Percentiles rank a stretch among this genome's conserved stretches.
Evolutionary conservation across 768 basidiomycete species (phyloP).

Genomic region (Trametes cubensis): DNA sequence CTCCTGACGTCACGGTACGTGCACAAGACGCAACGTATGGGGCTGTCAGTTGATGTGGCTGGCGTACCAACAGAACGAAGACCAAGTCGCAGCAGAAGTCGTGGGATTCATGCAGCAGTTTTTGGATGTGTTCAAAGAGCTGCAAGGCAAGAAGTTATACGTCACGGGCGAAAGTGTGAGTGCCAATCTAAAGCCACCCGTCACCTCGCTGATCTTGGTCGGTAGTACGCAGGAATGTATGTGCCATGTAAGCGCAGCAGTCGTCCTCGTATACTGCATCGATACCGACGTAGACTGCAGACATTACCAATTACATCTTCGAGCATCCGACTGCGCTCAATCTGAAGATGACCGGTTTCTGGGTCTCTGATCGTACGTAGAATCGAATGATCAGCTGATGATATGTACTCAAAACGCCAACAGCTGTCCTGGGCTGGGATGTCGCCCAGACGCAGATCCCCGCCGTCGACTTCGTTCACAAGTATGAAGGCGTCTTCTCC

Average conservation of each 20-base stretch:
- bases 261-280: background rate
- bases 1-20: slow-evolving; percentile 52
- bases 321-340: slow-evolving; percentile 54
- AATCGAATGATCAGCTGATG: no score
- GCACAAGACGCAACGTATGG: background rate
- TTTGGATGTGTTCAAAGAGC: slow-evolving; percentile 69
- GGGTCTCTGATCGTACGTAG: slow-evolving; percentile 73
- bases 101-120: slow-evolving; percentile 75
- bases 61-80: slow-evolving; percentile 42
- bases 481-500: slow-evolving; percentile 68
- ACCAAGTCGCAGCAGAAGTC: slow-evolving; percentile 58
- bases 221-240: slow-evolving; percentile 75
- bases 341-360: slow-evolving; percentile 67
- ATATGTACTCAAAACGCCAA: background rate
- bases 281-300: slow-evolving; percentile 36
- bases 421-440: slow-evolving; percentile 38
- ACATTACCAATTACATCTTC: slow-evolving; percentile 77
- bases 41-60: background rate
- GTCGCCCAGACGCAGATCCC: slow-evolving; percentile 72
- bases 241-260: slow-evolving; percentile 48
- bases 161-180: slow-evolving; percentile 76
- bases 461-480: slow-evolving; percentile 73
- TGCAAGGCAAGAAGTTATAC: slow-evolving; percentile 74
- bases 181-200: background rate
- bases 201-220: background rate